A percentile compares a stretch with the other conserved stretches of the same genome.
phyloP scores from a whole-genome alignment of 2,329 filamentous ascomycete genomes.

The Allantophomopsis lycopodina region DNA sequence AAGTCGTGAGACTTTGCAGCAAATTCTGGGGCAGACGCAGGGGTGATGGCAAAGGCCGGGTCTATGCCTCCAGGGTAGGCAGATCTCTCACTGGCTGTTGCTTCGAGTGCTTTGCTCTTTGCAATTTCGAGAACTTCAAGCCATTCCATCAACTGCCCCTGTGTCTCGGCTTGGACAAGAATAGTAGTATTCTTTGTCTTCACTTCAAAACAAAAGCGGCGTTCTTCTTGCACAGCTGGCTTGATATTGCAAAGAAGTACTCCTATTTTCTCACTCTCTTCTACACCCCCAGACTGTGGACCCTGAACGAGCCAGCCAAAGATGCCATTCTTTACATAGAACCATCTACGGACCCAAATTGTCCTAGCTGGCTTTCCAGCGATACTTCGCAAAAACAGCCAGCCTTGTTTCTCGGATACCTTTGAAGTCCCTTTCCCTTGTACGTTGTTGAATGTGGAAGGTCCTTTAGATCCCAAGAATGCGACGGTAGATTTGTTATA shows the following conservation, averaged over 20 bases:
- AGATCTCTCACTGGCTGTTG: slow-evolving; percentile 32
- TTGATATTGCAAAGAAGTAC: slow-evolving; percentile 88
- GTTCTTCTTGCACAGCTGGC: slow-evolving; percentile 81
- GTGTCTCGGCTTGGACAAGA: slow-evolving; percentile 84
- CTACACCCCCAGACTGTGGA: slow-evolving; percentile 64
- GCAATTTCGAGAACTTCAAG: slow-evolving; percentile 85
- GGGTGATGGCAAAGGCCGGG: slow-evolving; percentile 84
- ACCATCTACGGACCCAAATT: slow-evolving; percentile 87
- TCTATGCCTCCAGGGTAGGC: slow-evolving; percentile 35
- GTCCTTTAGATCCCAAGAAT: slow-evolving; percentile 59
- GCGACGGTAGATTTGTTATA: slow-evolving; percentile 85
- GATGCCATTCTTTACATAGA: slow-evolving; percentile 88
- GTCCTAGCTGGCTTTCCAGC: slow-evolving; percentile 82
- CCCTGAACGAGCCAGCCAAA: slow-evolving; percentile 90
- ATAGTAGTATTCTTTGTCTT: slow-evolving; percentile 93
- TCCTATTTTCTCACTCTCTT: slow-evolving; percentile 93
- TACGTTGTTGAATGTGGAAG: slow-evolving; percentile 36
- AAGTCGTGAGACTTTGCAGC: slow-evolving; percentile 54
- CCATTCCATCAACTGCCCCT: slow-evolving; percentile 87
- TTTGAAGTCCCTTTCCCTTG: slow-evolving; percentile 35
- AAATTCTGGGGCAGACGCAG: slow-evolving; percentile 80
- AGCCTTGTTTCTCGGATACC: slow-evolving; percentile 73
- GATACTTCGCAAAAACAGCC: slow-evolving; percentile 73
- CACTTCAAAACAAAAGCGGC: slow-evolving; percentile 94
- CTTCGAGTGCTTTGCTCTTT: slow-evolving; percentile 84